These are phyloP conservation scores for Tricholoma sp. DNA, from an alignment of 768 basidiomycete species.

Conservation along the genomic window DNA sequence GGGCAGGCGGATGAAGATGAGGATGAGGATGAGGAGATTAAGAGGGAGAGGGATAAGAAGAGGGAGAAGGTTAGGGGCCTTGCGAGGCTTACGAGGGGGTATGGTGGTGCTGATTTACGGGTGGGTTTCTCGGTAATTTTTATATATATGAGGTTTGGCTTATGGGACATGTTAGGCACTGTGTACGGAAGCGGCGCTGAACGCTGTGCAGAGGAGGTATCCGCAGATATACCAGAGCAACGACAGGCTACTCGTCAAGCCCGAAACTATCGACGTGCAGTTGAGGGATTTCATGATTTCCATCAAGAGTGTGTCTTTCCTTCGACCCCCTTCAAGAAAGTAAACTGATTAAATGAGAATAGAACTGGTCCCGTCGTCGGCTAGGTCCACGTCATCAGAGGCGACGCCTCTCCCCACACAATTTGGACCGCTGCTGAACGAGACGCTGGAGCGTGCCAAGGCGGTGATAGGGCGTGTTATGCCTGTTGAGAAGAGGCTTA, in stretches of 20 bases:
- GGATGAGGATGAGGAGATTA: constrained; percentile 22
- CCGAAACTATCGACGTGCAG: constrained; percentile 79
- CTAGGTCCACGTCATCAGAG: constrained; percentile 81
- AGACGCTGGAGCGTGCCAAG: constrained; percentile 69
- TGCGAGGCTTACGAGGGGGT: constrained; percentile 91
- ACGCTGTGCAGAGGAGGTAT: constrained; percentile 93
- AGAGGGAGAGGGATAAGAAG: not conserved
- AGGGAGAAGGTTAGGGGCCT: constrained; percentile 43
- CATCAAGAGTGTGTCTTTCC: constrained; percentile 72
- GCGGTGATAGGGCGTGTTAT: constrained; percentile 65
- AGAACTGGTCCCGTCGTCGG: constrained; percentile 95
- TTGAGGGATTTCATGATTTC: constrained; percentile 97
- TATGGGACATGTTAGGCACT: constrained; percentile 52
- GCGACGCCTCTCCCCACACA: constrained; percentile 84
- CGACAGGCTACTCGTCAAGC: constrained; percentile 79
- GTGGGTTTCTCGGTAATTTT: constrained; percentile 43
- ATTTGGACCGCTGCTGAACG: constrained; percentile 70
- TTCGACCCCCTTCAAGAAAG: no score
- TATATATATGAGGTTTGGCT: no score
- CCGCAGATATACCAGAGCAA: constrained; percentile 95
- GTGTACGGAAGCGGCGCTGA: constrained; percentile 94
- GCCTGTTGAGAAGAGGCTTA: constrained; percentile 76
- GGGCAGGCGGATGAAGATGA: constrained; percentile 25
- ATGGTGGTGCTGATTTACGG: constrained; percentile 94
- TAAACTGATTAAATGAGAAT: no score